phyloP scores from a whole-genome alignment of 2,329 filamentous ascomycete species.

The Stachybotrys elegans region DNA sequence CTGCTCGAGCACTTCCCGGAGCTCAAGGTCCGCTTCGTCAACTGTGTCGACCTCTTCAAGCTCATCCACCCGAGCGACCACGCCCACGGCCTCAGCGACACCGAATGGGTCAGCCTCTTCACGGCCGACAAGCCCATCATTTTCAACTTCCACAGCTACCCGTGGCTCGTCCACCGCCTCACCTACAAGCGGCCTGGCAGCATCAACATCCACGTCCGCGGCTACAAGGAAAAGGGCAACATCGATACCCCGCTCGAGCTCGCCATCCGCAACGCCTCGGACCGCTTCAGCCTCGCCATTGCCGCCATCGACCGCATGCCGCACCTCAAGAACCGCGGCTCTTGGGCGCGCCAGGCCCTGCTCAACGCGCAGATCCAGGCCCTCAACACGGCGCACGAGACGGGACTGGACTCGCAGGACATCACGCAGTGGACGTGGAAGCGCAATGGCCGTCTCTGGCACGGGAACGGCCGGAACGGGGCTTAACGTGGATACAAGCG shows the following conservation, averaged over 20 bases:
- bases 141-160: slow-evolving; percentile 83
- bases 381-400: slow-evolving; percentile 61
- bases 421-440: slow-evolving; percentile 65
- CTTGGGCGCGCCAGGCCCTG: slow-evolving; percentile 57
- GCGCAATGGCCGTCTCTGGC: slow-evolving; percentile 31
- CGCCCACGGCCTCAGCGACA: slow-evolving; percentile 64
- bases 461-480: slow-evolving; percentile 10
- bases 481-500: too few species aligned
- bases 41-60: slow-evolving; percentile 77
- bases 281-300: slow-evolving; percentile 72
- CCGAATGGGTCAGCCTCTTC: slow-evolving; percentile 65
- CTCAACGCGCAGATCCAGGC: slow-evolving; percentile 60
- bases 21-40: slow-evolving; percentile 73
- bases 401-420: slow-evolving; percentile 63
- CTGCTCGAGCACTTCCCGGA: slow-evolving; percentile 66
- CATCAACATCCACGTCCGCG: slow-evolving; percentile 66
- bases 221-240: slow-evolving; percentile 80
- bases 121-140: slow-evolving; percentile 67
- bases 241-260: slow-evolving; percentile 77
- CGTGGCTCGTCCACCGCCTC: slow-evolving; percentile 72
- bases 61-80: slow-evolving; percentile 66
- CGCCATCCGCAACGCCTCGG: slow-evolving; percentile 71
- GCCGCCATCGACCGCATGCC: slow-evolving; percentile 68
- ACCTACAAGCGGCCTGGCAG: slow-evolving; percentile 70
- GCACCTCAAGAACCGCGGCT: slow-evolving; percentile 57